These are phyloP conservation scores for Xylaria sp. DNA, from an alignment of 2,329 filamentous ascomycete species.

Conservation along the genomic window DNA sequence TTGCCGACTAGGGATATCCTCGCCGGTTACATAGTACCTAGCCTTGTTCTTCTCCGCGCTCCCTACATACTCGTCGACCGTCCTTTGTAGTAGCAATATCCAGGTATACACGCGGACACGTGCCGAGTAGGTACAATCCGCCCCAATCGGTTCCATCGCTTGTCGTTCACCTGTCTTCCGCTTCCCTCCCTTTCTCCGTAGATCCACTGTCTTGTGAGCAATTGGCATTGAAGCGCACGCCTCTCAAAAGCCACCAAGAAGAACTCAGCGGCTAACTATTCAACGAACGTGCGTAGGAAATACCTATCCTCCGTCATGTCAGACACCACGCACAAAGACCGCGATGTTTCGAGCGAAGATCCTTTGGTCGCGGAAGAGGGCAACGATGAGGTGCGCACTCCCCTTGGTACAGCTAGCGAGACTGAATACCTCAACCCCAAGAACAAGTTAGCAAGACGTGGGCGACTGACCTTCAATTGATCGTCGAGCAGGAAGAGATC, in stretches of 20 bases:
- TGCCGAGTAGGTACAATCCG: constrained; percentile 7
- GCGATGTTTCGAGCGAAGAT: constrained; percentile 38
- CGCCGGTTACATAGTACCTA: background rate
- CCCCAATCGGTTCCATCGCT: background rate
- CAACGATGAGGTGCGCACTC: constrained; percentile 53
- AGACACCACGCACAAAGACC: constrained; percentile 36
- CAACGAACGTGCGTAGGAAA: constrained; percentile 3
- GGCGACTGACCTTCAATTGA: constrained; percentile 33
- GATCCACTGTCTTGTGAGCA: background rate
- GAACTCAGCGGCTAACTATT: constrained; percentile 6
- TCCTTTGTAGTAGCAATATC: background rate
- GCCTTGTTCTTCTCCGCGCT: background rate
- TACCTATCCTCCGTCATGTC: constrained; percentile 32
- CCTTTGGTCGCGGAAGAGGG: constrained; percentile 49
- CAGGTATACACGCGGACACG: background rate
- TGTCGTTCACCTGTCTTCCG: background rate
- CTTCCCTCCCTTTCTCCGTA: background rate
- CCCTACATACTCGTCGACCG: background rate
- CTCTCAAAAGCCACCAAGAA: background rate
- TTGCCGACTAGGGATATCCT: background rate
- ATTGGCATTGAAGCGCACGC: background rate
- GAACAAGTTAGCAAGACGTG: constrained; percentile 23
- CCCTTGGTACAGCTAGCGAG: constrained; percentile 24
- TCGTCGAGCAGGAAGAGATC: constrained; percentile 69
- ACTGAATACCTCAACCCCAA: constrained; percentile 11